phyloP scores from a whole-genome alignment of 2,329 filamentous ascomycete species.

The Dryadomyces quercivorus region DNA sequence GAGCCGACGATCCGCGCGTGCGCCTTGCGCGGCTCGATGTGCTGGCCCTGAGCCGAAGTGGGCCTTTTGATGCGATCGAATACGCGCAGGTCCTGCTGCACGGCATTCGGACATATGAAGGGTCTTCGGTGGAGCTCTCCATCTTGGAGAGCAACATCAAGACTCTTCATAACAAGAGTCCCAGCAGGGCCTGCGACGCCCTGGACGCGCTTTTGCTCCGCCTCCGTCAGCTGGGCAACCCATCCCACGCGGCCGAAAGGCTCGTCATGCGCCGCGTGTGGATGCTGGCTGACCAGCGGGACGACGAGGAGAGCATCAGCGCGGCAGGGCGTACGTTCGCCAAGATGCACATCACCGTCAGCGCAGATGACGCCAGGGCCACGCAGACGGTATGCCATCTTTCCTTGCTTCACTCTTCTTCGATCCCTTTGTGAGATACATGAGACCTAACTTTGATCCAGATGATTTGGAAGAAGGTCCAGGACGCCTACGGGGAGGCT shows the following conservation, averaged over 20 bases:
- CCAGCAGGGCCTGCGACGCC: slow-evolving; percentile 32
- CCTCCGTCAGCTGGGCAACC: slow-evolving; percentile 26
- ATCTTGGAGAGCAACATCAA: slow-evolving; percentile 56
- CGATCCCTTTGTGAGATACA: not conserved
- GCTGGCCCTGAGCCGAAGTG: slow-evolving; percentile 28
- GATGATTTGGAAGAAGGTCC: slow-evolving; percentile 75
- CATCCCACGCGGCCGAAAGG: slow-evolving; percentile 53
- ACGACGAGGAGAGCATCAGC: slow-evolving; percentile 19
- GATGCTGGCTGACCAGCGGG: slow-evolving; percentile 40
- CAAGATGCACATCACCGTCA: slow-evolving; percentile 34
- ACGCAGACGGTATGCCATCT: slow-evolving; percentile 46
- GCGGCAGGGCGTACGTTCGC: slow-evolving; percentile 25
- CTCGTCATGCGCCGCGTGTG: slow-evolving; percentile 55
- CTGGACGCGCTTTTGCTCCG: slow-evolving; percentile 52
- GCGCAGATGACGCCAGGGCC: slow-evolving; percentile 50
- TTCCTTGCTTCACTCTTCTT: not conserved
- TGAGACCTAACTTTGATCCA: slow-evolving; percentile 20
- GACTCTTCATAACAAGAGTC: slow-evolving; percentile 45
- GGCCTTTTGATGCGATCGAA: slow-evolving; percentile 29
- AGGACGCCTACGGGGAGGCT: slow-evolving; percentile 39
- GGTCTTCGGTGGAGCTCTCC: slow-evolving; percentile 53
- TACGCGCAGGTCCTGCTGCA: slow-evolving; percentile 43
- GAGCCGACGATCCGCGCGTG: slow-evolving; percentile 48
- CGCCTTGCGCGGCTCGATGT: slow-evolving; percentile 57
- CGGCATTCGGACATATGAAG: slow-evolving; percentile 38